phyloP scores from a whole-genome alignment of 2,329 filamentous ascomycete genomes.

The Neoascochyta sp. region DNA sequence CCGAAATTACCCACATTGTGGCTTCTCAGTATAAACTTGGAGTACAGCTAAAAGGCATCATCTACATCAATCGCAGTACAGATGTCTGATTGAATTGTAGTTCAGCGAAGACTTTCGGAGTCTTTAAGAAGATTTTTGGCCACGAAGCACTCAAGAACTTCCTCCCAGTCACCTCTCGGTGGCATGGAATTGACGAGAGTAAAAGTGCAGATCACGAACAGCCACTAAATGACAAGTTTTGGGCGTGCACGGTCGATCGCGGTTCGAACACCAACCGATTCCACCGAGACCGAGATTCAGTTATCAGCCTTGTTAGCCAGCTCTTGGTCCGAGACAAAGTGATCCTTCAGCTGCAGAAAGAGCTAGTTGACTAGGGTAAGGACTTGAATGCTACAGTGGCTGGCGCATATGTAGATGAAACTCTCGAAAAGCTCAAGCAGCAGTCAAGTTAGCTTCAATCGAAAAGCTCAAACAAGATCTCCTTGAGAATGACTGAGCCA shows the following conservation, averaged over 20 bases:
- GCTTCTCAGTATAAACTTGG: constrained; percentile 30
- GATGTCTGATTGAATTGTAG: constrained; percentile 42
- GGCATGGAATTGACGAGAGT: constrained; percentile 1
- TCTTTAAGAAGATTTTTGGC: constrained; percentile 46
- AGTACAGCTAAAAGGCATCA: constrained; percentile 42
- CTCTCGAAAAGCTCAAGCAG: no score
- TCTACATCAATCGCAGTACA: constrained; percentile 48
- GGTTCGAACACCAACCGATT: constrained; percentile 2
- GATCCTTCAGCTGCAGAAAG: no score
- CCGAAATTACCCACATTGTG: constrained; percentile 37
- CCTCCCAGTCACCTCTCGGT: background rate
- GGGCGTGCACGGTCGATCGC: constrained; percentile 1
- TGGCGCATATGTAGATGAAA: no score
- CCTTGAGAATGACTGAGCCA: constrained; percentile 3
- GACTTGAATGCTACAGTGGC: no score
- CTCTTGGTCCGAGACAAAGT: no score
- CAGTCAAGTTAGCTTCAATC: no score
- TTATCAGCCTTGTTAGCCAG: background rate
- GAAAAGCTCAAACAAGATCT: constrained; percentile 5
- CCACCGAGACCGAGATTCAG: constrained; percentile 1
- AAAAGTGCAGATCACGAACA: background rate
- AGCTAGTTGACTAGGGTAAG: no score
- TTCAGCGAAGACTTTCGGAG: constrained; percentile 40
- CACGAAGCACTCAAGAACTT: constrained; percentile 11
- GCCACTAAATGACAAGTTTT: background rate